Evolutionary conservation across 2,329 filamentous ascomycete species (phyloP).

Genomic region (Cladorrhinum sp.): DNA sequence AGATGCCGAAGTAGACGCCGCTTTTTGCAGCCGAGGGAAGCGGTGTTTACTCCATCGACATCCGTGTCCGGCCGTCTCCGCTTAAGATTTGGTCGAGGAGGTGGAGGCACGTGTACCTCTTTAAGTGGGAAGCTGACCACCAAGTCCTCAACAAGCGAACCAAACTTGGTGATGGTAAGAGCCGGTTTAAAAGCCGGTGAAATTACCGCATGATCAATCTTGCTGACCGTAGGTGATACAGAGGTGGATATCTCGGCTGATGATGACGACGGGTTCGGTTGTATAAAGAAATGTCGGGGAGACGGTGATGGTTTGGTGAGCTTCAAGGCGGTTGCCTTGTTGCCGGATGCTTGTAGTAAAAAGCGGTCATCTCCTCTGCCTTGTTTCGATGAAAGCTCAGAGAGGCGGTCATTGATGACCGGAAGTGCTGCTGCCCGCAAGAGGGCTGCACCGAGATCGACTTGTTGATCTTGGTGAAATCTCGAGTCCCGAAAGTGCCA

Average conservation of each 20-base stretch:
- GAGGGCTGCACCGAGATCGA: constrained; percentile 24
- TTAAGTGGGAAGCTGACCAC: constrained; percentile 17
- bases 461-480: constrained; percentile 15
- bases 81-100: constrained; percentile 36
- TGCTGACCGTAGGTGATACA: not conserved
- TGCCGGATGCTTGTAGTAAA: not conserved
- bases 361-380: not conserved
- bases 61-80: constrained; percentile 53
- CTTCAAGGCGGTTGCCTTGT: not conserved
- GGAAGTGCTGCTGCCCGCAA: constrained; percentile 22
- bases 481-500: constrained; percentile 27
- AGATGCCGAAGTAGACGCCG: constrained; percentile 60
- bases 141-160: not conserved
- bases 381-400: constrained; percentile 14
- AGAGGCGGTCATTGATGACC: constrained; percentile 16
- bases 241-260: not conserved
- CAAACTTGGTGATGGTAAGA: constrained; percentile 2
- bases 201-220: not conserved
- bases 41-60: constrained; percentile 56
- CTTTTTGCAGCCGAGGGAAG: constrained; percentile 59
- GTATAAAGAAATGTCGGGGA: not conserved
- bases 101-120: not conserved
- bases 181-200: not conserved
- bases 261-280: not conserved
- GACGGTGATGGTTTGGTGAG: not conserved